Base-by-base conservation (phyloP, 1,284 basidiomycete genomes). In the Pseudomicrostroma phylloplanum region DNA sequence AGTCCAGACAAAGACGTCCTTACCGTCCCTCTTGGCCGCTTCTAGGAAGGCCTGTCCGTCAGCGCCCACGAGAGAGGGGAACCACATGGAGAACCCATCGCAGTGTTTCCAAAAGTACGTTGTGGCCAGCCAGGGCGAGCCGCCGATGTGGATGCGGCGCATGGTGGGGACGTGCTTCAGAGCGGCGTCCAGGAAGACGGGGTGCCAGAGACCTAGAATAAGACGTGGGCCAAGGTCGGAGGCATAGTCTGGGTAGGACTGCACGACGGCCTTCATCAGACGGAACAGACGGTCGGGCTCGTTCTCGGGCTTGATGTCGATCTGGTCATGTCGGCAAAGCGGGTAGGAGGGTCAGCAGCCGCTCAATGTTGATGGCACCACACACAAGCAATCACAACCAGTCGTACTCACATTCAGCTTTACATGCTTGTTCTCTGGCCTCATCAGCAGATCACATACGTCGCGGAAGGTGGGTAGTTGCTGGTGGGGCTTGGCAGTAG, bases 261-360 rank as follows among this genome's bases (percentile, higher is more conserved):
- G 83, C 62, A 99, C 86, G 64, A 86, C 84, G 53, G 81, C 81
- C 80, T 90, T 85, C 87, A 98, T 92, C 55, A 96, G 83, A 17
- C 82, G 80, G 82, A 98, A 98, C 46, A 98, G 84, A 46, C 86
- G 85, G 57, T 86, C 86, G 0, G 96, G 92, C 72, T 94, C 86
- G 78, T 96, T 97, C 76, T 92, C 88, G 46, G 90, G 86, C 81
- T 98, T 97, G 77, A 94, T 89, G 79, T 96, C 92, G 64, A 96
- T 81, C 82, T 82, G 66, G 3, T 12, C 58, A 46, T 17, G 51
- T 30, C n/a, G n/a, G n/a, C n/a, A n/a, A n/a, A n/a, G n/a, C n/a
- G n/a, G n/a, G 49, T 25, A 48, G 21, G 36, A 13, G 92, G 92
- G n/a, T 55, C 30, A 36, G 30, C 3, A 43, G 54, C 30, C 30